Evolutionary conservation across 2,329 filamentous ascomycete species (phyloP).

Genomic region (Aspergillus arachidicola): DNA sequence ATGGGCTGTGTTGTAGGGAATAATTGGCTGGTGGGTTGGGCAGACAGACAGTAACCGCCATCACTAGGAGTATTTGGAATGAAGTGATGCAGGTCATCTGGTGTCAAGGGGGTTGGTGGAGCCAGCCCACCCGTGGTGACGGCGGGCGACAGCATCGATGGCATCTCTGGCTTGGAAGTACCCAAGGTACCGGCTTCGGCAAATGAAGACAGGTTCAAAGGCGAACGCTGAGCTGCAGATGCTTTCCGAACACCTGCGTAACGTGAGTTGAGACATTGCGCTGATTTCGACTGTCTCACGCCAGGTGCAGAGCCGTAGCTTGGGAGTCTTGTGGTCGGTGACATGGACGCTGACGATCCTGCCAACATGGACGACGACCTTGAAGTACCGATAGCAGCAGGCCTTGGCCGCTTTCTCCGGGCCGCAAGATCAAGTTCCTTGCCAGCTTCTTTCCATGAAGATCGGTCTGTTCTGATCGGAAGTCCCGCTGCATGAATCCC

Average conservation of each 20-base stretch:
- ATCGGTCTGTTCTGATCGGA: constrained; percentile 26
- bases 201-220: constrained; percentile 48
- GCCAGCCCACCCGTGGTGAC: constrained; percentile 40
- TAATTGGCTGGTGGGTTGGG: constrained; percentile 35
- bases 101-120: constrained; percentile 48
- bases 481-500: constrained; percentile 36
- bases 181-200: constrained; percentile 45
- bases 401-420: constrained; percentile 49
- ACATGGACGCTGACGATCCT: constrained; percentile 41
- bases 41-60: constrained; percentile 39
- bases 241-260: constrained; percentile 52
- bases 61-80: constrained; percentile 44
- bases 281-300: constrained; percentile 50
- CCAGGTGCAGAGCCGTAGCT: constrained; percentile 38
- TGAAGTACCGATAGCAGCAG: constrained; percentile 49
- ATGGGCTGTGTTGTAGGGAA: constrained; percentile 44
- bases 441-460: constrained; percentile 39
- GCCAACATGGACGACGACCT: constrained; percentile 40
- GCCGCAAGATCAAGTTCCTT: constrained; percentile 50
- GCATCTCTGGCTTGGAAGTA: constrained; percentile 36
- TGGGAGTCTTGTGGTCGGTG: constrained; percentile 42
- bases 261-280: constrained; percentile 47
- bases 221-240: constrained; percentile 50
- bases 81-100: constrained; percentile 45
- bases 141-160: constrained; percentile 35